Base-by-base conservation (phyloP, 805 yeast genomes). In the Candida fluviatilis region DNA sequence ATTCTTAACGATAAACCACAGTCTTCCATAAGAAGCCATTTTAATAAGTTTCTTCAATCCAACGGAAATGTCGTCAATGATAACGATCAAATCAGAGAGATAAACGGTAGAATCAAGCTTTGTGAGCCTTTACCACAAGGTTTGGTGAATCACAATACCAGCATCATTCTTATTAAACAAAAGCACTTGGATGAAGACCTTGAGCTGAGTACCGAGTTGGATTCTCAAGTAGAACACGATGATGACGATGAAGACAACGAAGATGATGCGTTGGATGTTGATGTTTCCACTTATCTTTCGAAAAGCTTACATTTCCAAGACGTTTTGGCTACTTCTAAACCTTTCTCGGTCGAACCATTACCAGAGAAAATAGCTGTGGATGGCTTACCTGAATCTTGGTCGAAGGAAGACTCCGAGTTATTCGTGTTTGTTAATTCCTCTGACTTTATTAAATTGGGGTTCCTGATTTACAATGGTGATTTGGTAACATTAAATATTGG, bases 91-190 rank as follows among this genome's bases (percentile, higher is more conserved):
- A 57, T 75, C 2, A 57, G 75, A 14, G 56, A 54, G 4, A 49
- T 77, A 14, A 70, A 71, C 44, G 84, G 84, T 15, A 50, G 51
- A 5, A 71, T 86, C 2, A 48, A 75, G 3, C 69, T 80, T 17
- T 77, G 88, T 54, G 95, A 85, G 48, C 95, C 95, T 0, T 69
- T 77, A 2, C 76, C 73, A 30, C 95, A 85, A 53, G 95, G 95
- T 1, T 46, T 55, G 5, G 49, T 83, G 1, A 55, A 61, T 15
- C 39, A 46, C 1, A 55, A 58, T 1, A 80, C 91, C 0, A 64
- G 64, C n/a, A 59, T 86, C 2, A 71, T 80, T 2, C 58, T 84
- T 21, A 73, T 80, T 13, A 73, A 69, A 11, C 34, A 48, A 8
- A 52, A 56, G 5, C 38, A 48, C 3, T 42, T 32, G 1, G 36